Base-by-base conservation (phyloP, 331 rosid genomes). In the Rosa hybrid region DNA sequence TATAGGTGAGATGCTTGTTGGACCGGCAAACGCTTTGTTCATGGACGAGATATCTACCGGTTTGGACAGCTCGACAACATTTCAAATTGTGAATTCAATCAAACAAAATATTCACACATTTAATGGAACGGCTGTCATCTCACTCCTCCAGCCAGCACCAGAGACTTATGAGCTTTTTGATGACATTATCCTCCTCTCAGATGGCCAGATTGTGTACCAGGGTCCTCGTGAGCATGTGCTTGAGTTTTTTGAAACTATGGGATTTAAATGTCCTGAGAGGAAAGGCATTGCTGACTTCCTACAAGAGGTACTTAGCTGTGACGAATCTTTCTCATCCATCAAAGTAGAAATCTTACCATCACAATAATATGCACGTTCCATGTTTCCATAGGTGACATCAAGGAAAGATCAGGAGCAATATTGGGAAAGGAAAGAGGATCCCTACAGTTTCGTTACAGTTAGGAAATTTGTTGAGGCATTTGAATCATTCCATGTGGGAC, bases 21-120 rank as follows among this genome's bases (percentile, higher is more conserved):
- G 98, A 48, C 92, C 94, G 12, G 86, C 97, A 68, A 89, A 86
- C 3, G 92, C 89, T 8, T 7, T 91, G 21, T 85, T 93, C 85
- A 93, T 94, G 98, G 98, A 93, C 39, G 98, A 91, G 46, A 91
- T 94, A 64, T 94, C 98, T 0, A 87, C 94, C 57, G 98, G 98
- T 60, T 83, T 94, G 73, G 97, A 94, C 79, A 94, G 97, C 78
- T 89, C 98, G 9, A 91, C 98, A 5, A 91, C 98, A 4, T 87
- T 70, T 76, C 94, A 91, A 42, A 94, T 91, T 17, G 87, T 87
- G 84, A 91, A 89, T 49, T 91, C 91, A 21, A 72, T 90, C 41
- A 89, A 84, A 81, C 89, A 94, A 78, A 76, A 72, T 70, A 86
- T 85, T 82, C 92, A 86, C 84, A 88, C 88, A 80, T 77, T 89